Percentiles rank a stretch among this genome's conserved stretches.
phyloP scores from a whole-genome alignment of 2,329 filamentous ascomycete genomes.

The Venturia carpophila region DNA sequence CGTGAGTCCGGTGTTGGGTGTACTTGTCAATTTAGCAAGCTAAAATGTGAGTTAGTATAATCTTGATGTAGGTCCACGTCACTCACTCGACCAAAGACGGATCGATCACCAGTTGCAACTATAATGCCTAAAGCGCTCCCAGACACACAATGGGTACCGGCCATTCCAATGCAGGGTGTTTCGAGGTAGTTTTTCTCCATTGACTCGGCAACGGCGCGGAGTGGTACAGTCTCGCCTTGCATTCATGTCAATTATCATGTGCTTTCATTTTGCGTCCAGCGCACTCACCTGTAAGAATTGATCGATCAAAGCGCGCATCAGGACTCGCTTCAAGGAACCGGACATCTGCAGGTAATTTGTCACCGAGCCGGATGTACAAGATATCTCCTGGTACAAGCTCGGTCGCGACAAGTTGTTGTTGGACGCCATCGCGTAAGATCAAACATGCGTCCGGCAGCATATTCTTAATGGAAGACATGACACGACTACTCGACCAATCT shows the following conservation, averaged over 20 bases:
- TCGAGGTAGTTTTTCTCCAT: slow-evolving; percentile 47
- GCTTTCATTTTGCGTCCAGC: slow-evolving; percentile 8
- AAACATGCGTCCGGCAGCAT: slow-evolving; percentile 71
- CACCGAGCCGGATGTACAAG: slow-evolving; percentile 54
- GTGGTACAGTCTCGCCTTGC: slow-evolving; percentile 55
- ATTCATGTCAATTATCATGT: background rate
- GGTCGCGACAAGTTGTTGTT: slow-evolving; percentile 42
- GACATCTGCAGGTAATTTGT: slow-evolving; percentile 63
- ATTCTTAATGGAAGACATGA: slow-evolving; percentile 71
- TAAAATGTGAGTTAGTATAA: slow-evolving; percentile 6
- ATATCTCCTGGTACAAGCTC: slow-evolving; percentile 61
- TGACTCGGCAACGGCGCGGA: slow-evolving; percentile 55
- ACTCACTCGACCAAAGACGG: slow-evolving; percentile 60
- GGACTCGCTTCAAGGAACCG: slow-evolving; percentile 54
- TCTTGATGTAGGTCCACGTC: background rate
- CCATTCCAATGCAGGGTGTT: slow-evolving; percentile 66
- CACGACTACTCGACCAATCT: slow-evolving; percentile 67
- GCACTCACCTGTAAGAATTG: slow-evolving; percentile 56
- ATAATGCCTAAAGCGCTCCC: slow-evolving; percentile 60
- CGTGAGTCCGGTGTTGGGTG: slow-evolving; percentile 59
- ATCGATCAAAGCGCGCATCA: slow-evolving; percentile 64
- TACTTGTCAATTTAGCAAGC: slow-evolving; percentile 61
- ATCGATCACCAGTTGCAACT: slow-evolving; percentile 62
- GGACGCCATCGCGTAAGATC: slow-evolving; percentile 52
- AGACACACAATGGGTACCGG: slow-evolving; percentile 70